Base-by-base conservation (phyloP, 2,329 filamentous ascomycete species). In the Conoideocrella luteorostrata region DNA sequence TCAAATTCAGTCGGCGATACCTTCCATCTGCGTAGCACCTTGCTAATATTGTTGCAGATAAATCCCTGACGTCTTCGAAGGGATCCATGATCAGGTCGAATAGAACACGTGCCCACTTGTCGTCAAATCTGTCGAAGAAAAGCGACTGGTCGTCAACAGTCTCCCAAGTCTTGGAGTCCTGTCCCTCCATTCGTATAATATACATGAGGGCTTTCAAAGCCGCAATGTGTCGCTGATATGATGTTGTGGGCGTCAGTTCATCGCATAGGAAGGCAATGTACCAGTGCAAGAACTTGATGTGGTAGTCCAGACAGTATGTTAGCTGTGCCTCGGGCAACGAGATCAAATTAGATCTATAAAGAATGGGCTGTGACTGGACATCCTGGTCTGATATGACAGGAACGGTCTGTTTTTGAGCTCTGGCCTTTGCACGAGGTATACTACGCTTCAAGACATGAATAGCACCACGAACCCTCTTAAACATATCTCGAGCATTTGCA, bases 211-310 rank as follows among this genome's bases (percentile, higher is more conserved):
- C 80, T 56, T 83, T 88, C 5, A 97, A 63, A 2, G 88, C 81
- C 2, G 86, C 86, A 37, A 90, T 86, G 53, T 95, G 91, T 6
- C 89, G 79, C 59, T 95, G 90, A 57, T 97, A 98, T 10, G 90
- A 93, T 13, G 87, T 81, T 1, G 85, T 90, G 3, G 89, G 82
- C 3, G 80, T 76, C 18, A 98, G 68, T 54, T 97, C 89, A 29
- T 70, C 68, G 42, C 80, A 74, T 5, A 96, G 63, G 52, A 95
- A 93, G 2, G 66, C 56, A 2, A 87, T 55, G 57, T 91, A 94
- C 80, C 86, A 90, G 2, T 62, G 58, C n/a, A 94, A 52, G 55
- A 95, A 95, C 0, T 66, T 62, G 26, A 76, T 63, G 54, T 82
- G 84, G 47, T 69, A 71, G 24, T 63, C 52, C 32, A 78, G 56